Percentiles rank a stretch among this genome's conserved stretches.
Conservation (phyloP, 306 rosid species). For the Mucuna pruriens region DNA sequence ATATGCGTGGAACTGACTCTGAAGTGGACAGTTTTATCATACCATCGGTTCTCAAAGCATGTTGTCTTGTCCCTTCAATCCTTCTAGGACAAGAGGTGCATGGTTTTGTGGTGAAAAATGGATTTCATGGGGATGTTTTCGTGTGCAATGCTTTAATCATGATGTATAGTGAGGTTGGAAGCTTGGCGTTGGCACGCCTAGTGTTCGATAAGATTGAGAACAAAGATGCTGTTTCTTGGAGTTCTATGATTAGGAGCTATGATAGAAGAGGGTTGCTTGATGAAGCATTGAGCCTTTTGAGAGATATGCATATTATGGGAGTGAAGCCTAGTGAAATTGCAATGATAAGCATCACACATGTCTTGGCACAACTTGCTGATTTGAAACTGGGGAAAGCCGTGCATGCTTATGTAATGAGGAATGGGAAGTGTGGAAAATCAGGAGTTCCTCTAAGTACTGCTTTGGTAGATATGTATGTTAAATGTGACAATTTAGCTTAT, state of each 20-base stretch:
- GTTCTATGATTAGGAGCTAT: conserved; percentile 62
- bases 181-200: conserved; percentile 43
- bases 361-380: conserved; percentile 48
- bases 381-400: conserved; percentile 54
- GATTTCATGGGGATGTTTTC: conserved; percentile 48
- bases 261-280: conserved; percentile 43
- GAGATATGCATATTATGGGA: conserved; percentile 49
- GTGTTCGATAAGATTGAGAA: conserved; percentile 57
- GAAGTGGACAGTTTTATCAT: conserved; percentile 62
- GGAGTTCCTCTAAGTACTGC: conserved; percentile 49
- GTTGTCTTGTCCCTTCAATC: conserved; percentile 42
- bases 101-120: conserved; percentile 58
- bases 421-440: conserved; percentile 36
- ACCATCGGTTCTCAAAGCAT: conserved; percentile 79
- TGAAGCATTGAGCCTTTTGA: conserved; percentile 58
- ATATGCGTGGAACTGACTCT: conserved; percentile 52
- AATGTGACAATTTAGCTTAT: conserved; percentile 46
- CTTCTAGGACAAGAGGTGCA: conserved; percentile 60
- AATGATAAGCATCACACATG: conserved; percentile 54
- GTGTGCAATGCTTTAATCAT: conserved; percentile 66
- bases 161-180: conserved; percentile 65
- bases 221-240: conserved; percentile 74
- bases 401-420: conserved; percentile 64
- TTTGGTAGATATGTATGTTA: conserved; percentile 64
- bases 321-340: conserved; percentile 58